Conservation (phyloP, 495 filamentous ascomycete species). For the Ramalina intermedia region DNA sequence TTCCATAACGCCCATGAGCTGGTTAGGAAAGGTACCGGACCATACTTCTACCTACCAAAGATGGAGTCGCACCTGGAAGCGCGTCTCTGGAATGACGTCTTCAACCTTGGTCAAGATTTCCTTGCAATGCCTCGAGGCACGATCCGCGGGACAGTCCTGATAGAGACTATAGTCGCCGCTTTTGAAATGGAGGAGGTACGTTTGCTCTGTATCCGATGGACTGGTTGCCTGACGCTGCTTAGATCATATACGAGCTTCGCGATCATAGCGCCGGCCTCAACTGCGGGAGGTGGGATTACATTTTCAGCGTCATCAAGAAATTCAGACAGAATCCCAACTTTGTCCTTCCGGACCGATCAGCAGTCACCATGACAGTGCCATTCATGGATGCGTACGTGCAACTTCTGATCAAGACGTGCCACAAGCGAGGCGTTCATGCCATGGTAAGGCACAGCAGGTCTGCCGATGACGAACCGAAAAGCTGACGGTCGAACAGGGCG, state of each 20-base stretch:
- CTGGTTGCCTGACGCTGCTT: slow-evolving; percentile 4
- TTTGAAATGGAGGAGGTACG: slow-evolving; percentile 95
- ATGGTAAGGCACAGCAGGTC: slow-evolving; percentile 40
- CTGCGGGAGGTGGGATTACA: slow-evolving; percentile 99
- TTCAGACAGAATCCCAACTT: slow-evolving; percentile 91
- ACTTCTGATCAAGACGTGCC: slow-evolving; percentile 94
- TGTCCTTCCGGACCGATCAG: slow-evolving; percentile 79
- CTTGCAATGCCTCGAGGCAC: slow-evolving; percentile 80
- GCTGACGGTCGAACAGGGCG: slow-evolving; percentile 39
- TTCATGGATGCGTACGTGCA: slow-evolving; percentile 99
- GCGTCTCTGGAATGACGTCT: slow-evolving; percentile 95
- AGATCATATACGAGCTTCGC: slow-evolving; percentile 97
- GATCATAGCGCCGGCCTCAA: slow-evolving; percentile 95
- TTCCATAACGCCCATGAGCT: slow-evolving; percentile 95
- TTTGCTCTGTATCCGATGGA: background rate
- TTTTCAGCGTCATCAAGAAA: slow-evolving; percentile 99
- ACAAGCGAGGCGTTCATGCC: slow-evolving; percentile 85
- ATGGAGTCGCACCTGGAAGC: slow-evolving; percentile 98
- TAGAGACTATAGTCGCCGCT: slow-evolving; percentile 96
- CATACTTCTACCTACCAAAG: slow-evolving; percentile 99
- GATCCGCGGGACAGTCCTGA: slow-evolving; percentile 88
- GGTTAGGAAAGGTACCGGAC: slow-evolving; percentile 68
- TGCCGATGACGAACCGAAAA: background rate
- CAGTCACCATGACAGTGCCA: slow-evolving; percentile 94
- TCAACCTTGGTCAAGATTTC: slow-evolving; percentile 92